Evolutionary conservation across 371 early-diverging fungal genomes (phyloP), one percentile per base, ranked within the genome.

Genomic region (Mucor lusitanicus): DNA sequence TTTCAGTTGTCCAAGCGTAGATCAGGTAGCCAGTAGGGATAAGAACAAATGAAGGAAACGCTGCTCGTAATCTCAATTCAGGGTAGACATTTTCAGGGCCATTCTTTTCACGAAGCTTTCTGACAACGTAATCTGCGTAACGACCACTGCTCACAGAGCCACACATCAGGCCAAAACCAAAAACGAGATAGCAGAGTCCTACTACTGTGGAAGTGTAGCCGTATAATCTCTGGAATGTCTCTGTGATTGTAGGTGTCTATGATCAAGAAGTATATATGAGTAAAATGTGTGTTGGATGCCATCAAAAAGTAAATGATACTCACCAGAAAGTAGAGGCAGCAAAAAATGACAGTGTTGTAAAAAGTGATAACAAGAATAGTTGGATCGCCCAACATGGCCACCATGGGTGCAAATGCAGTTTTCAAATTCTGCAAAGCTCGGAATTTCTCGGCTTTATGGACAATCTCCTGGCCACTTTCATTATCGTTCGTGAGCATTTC

Each of bases 11-110:
- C 85, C 85, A 88, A 1, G 85, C 88, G 69, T 83, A 88, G 15
- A 86, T 27, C 0, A 88, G 69, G 1, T 82, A 75, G 0, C 88
- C 88, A 4, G 73, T 37, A 15, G 88, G 88, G 12, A 88, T 79
- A 12, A 85, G 66, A 12, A 80, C 25, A 53, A 81, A 83, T 4
- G 83, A 83, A 46, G 82, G 70, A 61, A 77, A 72, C 0, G 81
- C 74, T 44, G 83, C 81, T 28, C 68, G 68, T 19, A 86, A 65
- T 35, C 84, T 69, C 35, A 81, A 66, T 53, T 86, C 86, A 9
- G 84, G 82, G n/a, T 54, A 44, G 5, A 70, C 39, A 56, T 61
- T 63, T 11, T 54, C 64, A 15, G 44, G 33, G 1, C 53, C 63
- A 19, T 23, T 58, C 57, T 39, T 59, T 32, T 56, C 66, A 30